Conservation (phyloP, 2,329 filamentous ascomycete genomes). For the Fusarium sp. region DNA sequence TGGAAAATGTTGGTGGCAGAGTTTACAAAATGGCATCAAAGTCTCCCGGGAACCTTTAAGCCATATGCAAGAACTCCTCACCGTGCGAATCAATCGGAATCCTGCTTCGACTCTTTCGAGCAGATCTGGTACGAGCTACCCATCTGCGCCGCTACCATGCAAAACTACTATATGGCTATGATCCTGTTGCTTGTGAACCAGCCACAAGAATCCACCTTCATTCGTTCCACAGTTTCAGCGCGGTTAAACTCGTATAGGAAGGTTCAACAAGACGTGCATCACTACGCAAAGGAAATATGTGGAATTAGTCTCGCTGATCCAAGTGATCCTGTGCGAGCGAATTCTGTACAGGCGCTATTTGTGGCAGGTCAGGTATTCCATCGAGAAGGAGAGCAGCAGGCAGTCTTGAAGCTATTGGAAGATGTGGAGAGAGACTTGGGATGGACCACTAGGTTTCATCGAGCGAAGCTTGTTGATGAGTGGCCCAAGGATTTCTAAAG, state of each 20-base stretch:
- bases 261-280: conserved; percentile 30
- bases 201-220: conserved; percentile 43
- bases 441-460: conserved; percentile 63
- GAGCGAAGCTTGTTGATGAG: conserved; percentile 34
- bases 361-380: conserved; percentile 43
- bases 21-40: conserved; percentile 35
- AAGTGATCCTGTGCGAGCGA: conserved; percentile 31
- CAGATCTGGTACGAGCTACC: conserved; percentile 73
- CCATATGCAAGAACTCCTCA: conserved; percentile 29
- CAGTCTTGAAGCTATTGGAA: conserved; percentile 66
- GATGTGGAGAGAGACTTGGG: conserved; percentile 73
- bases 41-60: conserved; percentile 33
- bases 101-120: conserved; percentile 50
- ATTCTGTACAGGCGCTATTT: conserved; percentile 42
- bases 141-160: conserved; percentile 75
- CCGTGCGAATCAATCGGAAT: too few relatives aligned
- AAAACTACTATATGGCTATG: conserved; percentile 73
- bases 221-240: conserved; percentile 41
- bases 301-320: conserved; percentile 41
- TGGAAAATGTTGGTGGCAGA: conserved; percentile 37
- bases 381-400: conserved; percentile 66
- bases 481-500: conserved; percentile 18
- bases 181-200: conserved; percentile 70
- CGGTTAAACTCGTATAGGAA: conserved; percentile 38
- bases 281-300: conserved; percentile 41